phyloP scores from a whole-genome alignment of 345 rosid species.

The Eucalyptus decipiens region DNA sequence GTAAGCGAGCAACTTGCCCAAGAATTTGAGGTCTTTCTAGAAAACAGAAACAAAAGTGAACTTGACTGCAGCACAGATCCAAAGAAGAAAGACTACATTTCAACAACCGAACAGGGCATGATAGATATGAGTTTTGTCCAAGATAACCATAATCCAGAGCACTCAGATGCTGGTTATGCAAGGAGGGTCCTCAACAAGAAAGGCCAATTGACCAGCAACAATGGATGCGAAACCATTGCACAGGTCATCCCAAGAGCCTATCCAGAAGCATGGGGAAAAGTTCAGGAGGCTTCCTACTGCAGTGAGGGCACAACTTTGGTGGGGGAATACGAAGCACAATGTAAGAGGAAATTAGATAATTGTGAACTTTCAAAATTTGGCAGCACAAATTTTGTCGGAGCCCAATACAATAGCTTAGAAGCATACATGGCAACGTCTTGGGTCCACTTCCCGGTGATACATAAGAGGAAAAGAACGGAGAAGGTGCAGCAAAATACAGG shows the following conservation, averaged over 20 bases:
- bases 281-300: slow-evolving; percentile 2
- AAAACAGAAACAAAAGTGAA: slow-evolving; percentile 9
- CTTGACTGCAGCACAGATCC: slow-evolving; percentile 1
- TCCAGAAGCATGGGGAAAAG: not conserved
- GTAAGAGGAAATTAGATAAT: slow-evolving; percentile 7
- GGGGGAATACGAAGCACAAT: not conserved
- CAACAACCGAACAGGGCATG: not conserved
- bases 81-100: not conserved
- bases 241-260: not conserved
- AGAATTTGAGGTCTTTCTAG: slow-evolving; percentile 20
- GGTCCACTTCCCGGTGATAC: slow-evolving; percentile 9
- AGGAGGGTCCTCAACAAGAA: not conserved
- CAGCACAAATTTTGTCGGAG: slow-evolving; percentile 15
- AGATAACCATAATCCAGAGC: not conserved
- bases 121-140: not conserved
- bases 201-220: not conserved
- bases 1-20: not conserved
- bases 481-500: slow-evolving; percentile 10
- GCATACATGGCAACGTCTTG: slow-evolving; percentile 14
- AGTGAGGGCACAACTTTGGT: not conserved
- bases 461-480: slow-evolving; percentile 36
- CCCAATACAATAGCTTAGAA: slow-evolving; percentile 18
- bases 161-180: not conserved
- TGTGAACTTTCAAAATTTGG: not conserved
- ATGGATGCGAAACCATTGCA: not conserved